Evolutionary conservation across 495 filamentous ascomycete species (phyloP), one percentile per base, ranked within the genome.

Genomic region (Aspergillus haitiensis): DNA sequence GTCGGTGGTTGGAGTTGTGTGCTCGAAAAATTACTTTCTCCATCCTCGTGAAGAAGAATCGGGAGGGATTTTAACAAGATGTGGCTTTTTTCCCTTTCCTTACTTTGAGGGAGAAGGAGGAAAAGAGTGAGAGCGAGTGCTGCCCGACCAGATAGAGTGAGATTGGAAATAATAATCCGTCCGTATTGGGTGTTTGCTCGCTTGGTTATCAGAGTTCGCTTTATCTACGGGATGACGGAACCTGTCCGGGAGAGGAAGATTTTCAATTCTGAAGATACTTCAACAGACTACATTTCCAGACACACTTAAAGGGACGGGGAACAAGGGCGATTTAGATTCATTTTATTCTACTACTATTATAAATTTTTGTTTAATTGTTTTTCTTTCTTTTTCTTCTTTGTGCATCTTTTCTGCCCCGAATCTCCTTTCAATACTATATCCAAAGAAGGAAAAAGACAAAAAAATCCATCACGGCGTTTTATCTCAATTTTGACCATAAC

Each of bases 11-110:
- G 18, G 44, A 60, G 44, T 47, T 47, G 9, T 47, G 44, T 47
- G 44, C 16, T 15, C 27, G 5, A 47, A 47, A 47, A 47, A 8
- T 13, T 49, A 53, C 42, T 53, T 52, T 47, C 56, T 15, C 31
- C 34, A 52, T 46, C 56, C 35, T 7, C 49, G 47, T 27, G 32
- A 52, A 52, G 39, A 47, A 34, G 40, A 37, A 46, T 9, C 40
- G 12, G 36, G 21, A 27, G 21, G 37, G 39, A 48, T n/a, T 11
- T 10, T n/a, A 10, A 47, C 44, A 51, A 52, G 45, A 27, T 10
- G 40, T 59, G 32, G 11, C 8, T 33, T 49, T 46, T 57, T 6
- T n/a, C 13, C 7, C 13, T 13, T 7, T 7, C 34, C 34, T 32
- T n/a, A 12, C 16, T 42, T 21, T n/a, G 47, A 51, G 13, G 15